Base-by-base conservation (phyloP, 139 green algal genomes). In the Coelastrella sp. region DNA sequence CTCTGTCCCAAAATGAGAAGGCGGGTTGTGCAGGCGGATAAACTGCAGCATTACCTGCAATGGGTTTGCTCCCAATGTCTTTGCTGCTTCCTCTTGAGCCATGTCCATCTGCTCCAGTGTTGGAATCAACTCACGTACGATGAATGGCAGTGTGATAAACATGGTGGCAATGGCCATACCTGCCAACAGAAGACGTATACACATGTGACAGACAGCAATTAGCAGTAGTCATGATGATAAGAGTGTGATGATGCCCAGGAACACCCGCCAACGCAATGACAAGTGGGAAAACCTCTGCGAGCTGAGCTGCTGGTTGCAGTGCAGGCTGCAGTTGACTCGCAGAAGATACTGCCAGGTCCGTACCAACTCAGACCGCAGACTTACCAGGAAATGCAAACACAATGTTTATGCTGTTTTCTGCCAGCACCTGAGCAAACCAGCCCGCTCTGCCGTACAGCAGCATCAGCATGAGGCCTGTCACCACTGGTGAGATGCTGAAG, bases 111-210 rank as follows among this genome's bases (percentile, higher is more conserved):
- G 93, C 84, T 98, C 96, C 88, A 98, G 92, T 12, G 98, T 95
- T 78, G 97, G 97, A 61, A 99, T 96, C 35, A 99, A 93, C 94
- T 99, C 97, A 0, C 96, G 91, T 61, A 95, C 96, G 65, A 98
- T 95, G 94, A 98, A 98, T 11, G 97, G 97, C 92, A 98, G 87
- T 0, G 97, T 98, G 72, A 98, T 96, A 90, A 98, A 98, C 78
- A 98, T 92, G 6, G 97, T 98, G 17, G 97, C 97, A 82, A 99
- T 91, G 0, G 94, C 94, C 96, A 98, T 98, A 60, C 96, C 96
- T 96, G 92, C 87, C 89, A 8, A 79, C 49, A 7, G 75, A 57
- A 59, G 22, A 76, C 68, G 3, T 49, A 49, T 49, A 49, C 35
- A 49, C 35, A 49, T 49, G 35, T 49, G 35, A 49, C 35, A 49